These are phyloP conservation scores for Fistulifera solaris DNA, from an alignment of 108 stramenopile species.

Conservation along the genomic window DNA sequence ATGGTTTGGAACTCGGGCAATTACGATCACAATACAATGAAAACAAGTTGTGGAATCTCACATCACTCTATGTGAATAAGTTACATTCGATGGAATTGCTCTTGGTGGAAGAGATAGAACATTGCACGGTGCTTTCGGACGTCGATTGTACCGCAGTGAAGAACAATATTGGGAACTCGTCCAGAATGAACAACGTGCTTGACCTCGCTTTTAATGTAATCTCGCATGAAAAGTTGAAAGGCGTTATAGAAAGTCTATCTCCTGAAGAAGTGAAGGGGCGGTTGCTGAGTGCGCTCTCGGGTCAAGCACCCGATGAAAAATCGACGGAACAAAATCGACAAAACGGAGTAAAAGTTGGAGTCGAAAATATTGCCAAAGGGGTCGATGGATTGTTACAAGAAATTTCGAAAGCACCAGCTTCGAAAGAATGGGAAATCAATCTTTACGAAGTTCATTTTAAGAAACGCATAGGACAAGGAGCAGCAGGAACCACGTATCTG, in stretches of 20 bases:
- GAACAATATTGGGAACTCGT: conserved; percentile 2
- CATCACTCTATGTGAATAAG: conserved; percentile 61
- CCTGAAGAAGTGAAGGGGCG: conserved; percentile 20
- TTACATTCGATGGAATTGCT: conserved; percentile 57
- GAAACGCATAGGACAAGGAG: conserved; percentile 47
- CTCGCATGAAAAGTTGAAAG: neutral
- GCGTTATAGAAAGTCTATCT: conserved; percentile 16
- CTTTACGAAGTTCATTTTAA: conserved; percentile 60
- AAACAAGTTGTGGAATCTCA: conserved; percentile 44
- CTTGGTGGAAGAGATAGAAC: conserved; percentile 50
- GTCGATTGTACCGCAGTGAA: neutral
- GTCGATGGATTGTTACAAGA: conserved; percentile 12
- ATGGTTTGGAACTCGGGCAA: conserved; percentile 16
- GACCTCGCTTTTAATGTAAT: neutral
- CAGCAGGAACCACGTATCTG: conserved; percentile 62
- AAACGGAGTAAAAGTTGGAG: neutral
- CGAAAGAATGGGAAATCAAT: conserved; percentile 63
- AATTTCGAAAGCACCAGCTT: conserved; percentile 5
- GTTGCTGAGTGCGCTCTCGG: conserved; percentile 9
- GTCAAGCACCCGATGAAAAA: neutral
- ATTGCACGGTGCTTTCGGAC: conserved; percentile 2
- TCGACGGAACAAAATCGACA: conserved; percentile 2
- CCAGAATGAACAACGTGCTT: conserved; percentile 2
- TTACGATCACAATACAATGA: conserved; percentile 27
- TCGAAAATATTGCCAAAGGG: conserved; percentile 7